A percentile compares a stretch with the other conserved stretches of the same genome.
Evolutionary conservation across 441 rosid species (phyloP).

Genomic region (Gossypium laxum): DNA sequence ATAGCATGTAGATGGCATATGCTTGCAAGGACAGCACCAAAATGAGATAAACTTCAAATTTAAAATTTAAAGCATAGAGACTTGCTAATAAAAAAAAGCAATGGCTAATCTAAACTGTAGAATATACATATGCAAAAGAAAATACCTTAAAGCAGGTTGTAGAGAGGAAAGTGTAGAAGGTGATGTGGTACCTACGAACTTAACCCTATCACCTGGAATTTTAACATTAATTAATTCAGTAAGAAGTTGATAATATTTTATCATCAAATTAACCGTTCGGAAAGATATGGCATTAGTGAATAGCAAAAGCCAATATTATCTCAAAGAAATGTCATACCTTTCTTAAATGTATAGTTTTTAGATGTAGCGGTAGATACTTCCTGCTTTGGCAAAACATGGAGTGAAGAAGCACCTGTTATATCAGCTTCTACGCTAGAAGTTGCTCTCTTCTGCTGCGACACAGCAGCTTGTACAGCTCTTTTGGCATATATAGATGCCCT

Average conservation of each 20-base stretch:
- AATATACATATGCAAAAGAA: neutral
- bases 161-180: conserved; percentile 43
- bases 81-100: neutral
- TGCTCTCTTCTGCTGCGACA: conserved; percentile 63
- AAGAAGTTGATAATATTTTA: conserved; percentile 10
- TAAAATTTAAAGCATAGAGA: neutral
- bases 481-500: conserved; percentile 58
- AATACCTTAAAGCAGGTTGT: conserved; percentile 46
- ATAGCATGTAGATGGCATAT: neutral
- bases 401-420: conserved; percentile 72
- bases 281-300: neutral
- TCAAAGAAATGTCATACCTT: conserved; percentile 39
- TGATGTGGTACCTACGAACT: conserved; percentile 38
- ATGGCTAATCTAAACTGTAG: neutral
- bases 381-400: conserved; percentile 69
- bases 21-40: neutral
- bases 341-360: conserved; percentile 64
- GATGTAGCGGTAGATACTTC: conserved; percentile 90
- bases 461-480: conserved; percentile 54
- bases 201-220: conserved; percentile 83
- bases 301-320: neutral
- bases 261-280: neutral
- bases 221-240: conserved; percentile 14
- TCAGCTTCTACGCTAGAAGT: conserved; percentile 92
- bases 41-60: neutral